Evolutionary conservation across 805 yeast genomes (phyloP).

Genomic region (Geotrichum ghanense): DNA sequence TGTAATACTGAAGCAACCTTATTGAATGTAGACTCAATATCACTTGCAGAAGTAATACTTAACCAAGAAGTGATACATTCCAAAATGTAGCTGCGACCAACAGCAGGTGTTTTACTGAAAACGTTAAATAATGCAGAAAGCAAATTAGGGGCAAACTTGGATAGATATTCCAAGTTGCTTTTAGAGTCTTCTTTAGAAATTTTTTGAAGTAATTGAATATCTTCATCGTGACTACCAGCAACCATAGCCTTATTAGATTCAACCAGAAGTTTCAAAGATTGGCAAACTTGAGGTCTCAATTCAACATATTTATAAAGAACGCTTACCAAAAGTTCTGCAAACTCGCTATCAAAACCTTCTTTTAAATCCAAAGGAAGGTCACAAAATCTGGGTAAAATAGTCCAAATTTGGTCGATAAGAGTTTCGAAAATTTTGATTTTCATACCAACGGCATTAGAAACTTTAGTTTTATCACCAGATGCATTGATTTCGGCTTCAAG

Average conservation of each 20-base stretch:
- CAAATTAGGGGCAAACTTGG: slow-evolving; percentile 52
- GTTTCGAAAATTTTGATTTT: slow-evolving; percentile 74
- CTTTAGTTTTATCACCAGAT: slow-evolving; percentile 14
- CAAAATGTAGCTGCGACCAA: slow-evolving; percentile 69
- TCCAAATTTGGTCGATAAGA: slow-evolving; percentile 85
- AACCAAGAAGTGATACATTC: slow-evolving; percentile 80
- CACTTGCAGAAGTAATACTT: slow-evolving; percentile 54
- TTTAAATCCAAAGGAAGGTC: slow-evolving; percentile 71
- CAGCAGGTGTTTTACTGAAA: slow-evolving; percentile 78
- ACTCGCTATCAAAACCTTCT: slow-evolving; percentile 53
- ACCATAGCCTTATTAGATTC: slow-evolving; percentile 61
- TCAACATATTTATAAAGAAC: slow-evolving; percentile 63
- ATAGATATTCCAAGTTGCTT: slow-evolving; percentile 48
- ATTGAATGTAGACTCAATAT: slow-evolving; percentile 64
- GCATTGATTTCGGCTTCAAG: slow-evolving; percentile 16
- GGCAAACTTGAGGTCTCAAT: slow-evolving; percentile 73
- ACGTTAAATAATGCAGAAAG: slow-evolving; percentile 86
- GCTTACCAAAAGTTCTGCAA: slow-evolving; percentile 69
- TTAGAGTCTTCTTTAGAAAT: slow-evolving; percentile 48
- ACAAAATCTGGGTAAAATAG: slow-evolving; percentile 78
- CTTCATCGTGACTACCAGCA: slow-evolving; percentile 48
- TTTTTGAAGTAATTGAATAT: slow-evolving; percentile 45
- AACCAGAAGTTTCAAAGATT: slow-evolving; percentile 64
- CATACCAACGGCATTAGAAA: slow-evolving; percentile 23
- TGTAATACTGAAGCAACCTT: slow-evolving; percentile 75